A percentile compares a stretch with the other conserved stretches of the same genome.
Evolutionary conservation across 768 basidiomycete genomes (phyloP).

Genomic region (Erythrobasidium yunnanense): DNA sequence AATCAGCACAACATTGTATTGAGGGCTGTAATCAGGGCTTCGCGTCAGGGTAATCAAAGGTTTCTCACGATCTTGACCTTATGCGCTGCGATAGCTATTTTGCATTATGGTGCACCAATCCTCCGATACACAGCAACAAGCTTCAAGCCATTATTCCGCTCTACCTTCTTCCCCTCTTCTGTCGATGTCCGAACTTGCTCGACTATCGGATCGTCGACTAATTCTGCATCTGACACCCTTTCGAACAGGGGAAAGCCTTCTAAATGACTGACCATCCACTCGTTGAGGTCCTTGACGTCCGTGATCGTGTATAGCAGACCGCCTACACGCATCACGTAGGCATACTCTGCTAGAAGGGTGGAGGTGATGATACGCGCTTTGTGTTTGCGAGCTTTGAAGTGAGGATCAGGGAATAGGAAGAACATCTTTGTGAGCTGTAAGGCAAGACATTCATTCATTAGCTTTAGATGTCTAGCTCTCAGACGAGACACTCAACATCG

Average conservation of each 20-base stretch:
- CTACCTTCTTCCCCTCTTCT: constrained; percentile 95
- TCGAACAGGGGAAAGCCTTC: constrained; percentile 78
- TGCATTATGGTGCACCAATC: too few relatives aligned
- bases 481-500: constrained; percentile 19
- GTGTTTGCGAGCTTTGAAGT: constrained; percentile 95
- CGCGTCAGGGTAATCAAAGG: too few relatives aligned
- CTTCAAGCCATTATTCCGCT: constrained; percentile 78
- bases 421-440: constrained; percentile 67
- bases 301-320: constrained; percentile 97
- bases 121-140: constrained; percentile 84
- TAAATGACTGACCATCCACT: constrained; percentile 92
- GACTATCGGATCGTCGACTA: constrained; percentile 48
- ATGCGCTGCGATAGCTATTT: too few relatives aligned
- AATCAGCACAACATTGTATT: too few relatives aligned
- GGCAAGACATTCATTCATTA: neutral
- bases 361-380: constrained; percentile 61
- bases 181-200: constrained; percentile 59
- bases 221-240: constrained; percentile 58
- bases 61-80: too few relatives aligned
- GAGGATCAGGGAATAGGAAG: constrained; percentile 97
- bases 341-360: constrained; percentile 94
- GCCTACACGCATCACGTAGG: constrained; percentile 81
- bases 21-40: too few relatives aligned
- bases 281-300: constrained; percentile 82
- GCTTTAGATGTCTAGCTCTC: neutral